Evolutionary conservation across 306 rosid species (phyloP), one percentile per base, ranked within the genome.

Genomic region (Myrica gale): DNA sequence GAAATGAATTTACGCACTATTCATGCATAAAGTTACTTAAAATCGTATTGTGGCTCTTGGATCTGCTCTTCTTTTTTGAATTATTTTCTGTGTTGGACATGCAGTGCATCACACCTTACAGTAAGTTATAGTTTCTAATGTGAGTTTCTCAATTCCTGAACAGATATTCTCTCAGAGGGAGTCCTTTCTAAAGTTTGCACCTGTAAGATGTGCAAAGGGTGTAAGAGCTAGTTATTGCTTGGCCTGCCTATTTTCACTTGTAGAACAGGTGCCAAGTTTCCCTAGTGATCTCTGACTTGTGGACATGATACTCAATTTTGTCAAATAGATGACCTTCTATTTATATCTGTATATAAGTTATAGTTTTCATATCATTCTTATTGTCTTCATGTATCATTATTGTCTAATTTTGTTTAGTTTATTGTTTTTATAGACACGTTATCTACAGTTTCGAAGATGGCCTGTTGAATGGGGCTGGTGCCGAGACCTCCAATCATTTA

Each of bases 401-500:
- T 78, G 72, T 45, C 32, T 37, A 50, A 60, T 47, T 47, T 23
- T 17, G 44, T 69, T 71, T 15, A 78, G 11, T 37, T 44, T 52
- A 0, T 48, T 68, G 74, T 56, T 80, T 70, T 61, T 68, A 69
- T 89, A 94, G 98, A 68, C 93, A 20, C 80, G 90, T 12, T 86
- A 86, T 84, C 85, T 94, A 78, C 88, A 82, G 78, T 90, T 94
- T 80, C 87, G 89, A 12, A 86, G 84, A 45, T 91, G 92, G 97
- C 98, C 96, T 42, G 97, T 77, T 41, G 97, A 91, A 82, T 91
- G 98, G 98, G 98, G 98, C 68, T 94, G 98, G 98, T 91, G 98
- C 81, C 90, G 95, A 52, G 98, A 91, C 75, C 92, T 94, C 32
- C 98, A 91, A 42, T 90, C 98, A 17, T 94, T 94, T 80, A 87